Evolutionary conservation across 192 early-diverging fungal species (phyloP).

Genomic region (Linnemannia elongata): DNA sequence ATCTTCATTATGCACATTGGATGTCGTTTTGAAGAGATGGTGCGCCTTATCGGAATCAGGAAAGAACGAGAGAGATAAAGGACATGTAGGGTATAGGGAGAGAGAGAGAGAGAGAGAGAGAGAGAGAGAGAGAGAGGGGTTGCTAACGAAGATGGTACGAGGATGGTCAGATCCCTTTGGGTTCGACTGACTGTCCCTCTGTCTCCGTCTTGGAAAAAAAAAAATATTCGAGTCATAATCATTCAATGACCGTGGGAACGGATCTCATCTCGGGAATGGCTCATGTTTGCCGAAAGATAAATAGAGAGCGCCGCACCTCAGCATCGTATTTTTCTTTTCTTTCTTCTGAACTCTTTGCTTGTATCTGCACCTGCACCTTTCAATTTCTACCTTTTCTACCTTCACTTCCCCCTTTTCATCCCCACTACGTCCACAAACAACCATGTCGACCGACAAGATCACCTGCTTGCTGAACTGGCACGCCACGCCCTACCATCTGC

Average conservation of each 20-base stretch:
- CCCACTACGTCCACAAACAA: neutral
- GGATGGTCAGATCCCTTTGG: neutral
- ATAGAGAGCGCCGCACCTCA: neutral
- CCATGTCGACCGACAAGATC: conserved; percentile 70
- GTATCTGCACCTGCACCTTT: neutral
- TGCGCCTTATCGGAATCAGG: no score
- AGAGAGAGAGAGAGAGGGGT: no score
- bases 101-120: no score
- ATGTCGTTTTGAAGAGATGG: no score
- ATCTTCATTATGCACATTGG: no score
- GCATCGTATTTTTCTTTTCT: neutral
- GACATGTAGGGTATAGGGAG: no score
- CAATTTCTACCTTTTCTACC: neutral
- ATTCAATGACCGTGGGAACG: neutral
- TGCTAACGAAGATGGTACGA: no score
- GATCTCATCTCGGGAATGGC: neutral
- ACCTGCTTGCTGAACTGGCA: conserved; percentile 70
- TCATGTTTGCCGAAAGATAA: neutral
- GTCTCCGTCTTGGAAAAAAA: neutral
- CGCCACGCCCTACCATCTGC: conserved; percentile 74
- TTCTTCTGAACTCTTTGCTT: no score
- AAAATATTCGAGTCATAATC: conserved; percentile 1
- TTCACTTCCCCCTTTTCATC: neutral
- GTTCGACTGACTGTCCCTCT: neutral
- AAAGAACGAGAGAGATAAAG: no score